Base-by-base conservation (phyloP, 2,329 filamentous ascomycete species). In the Aspergillus quadrilineatus region DNA sequence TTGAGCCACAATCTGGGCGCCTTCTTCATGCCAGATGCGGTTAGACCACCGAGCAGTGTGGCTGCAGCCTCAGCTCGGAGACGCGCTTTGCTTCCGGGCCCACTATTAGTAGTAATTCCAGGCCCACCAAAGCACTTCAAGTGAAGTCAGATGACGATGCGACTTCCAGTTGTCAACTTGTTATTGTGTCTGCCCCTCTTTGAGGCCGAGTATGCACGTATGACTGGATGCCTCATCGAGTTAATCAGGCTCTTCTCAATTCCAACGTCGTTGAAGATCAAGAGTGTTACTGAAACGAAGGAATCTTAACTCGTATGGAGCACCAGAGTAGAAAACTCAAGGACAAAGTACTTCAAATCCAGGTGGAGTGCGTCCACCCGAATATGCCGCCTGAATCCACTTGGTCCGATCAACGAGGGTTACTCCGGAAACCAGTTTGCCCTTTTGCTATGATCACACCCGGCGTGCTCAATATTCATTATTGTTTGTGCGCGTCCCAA, bases 11-110 rank as follows among this genome's bases (percentile, higher is more conserved):
- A 9, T 17, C 39, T 42, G 39, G 8, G 34, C 34, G 5, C 34
- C 34, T 14, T 22, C 39, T 42, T 17, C 8, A 7, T 22, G 30
- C 44, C 55, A 28, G 39, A 60, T 48, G 12, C 12, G 37, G 55
- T 53, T 60, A 57, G 55, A 51, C 34, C 53, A 36, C 54, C 32
- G 50, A 41, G 41, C 48, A 39, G 29, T 49, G 45, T 56, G 58
- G 50, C 51, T 15, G 47, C 42, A 39, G 28, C 60, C 60, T 64
- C 61, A 47, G 60, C 60, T 62, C 64, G 63, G 64, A 65, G 64
- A 65, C 60, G 60, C 58, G 58, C 64, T 53, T 48, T 62, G 47
- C 32, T 66, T 66, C 64, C 64, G 64, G 48, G 55, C 58, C 57
- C 54, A 47, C 22, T 37, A 34, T 12, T 34, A 22, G 22, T 12